Evolutionary conservation across 2,329 filamentous ascomycete genomes (phyloP).

Genomic region (Neoarthrinium moseri): DNA sequence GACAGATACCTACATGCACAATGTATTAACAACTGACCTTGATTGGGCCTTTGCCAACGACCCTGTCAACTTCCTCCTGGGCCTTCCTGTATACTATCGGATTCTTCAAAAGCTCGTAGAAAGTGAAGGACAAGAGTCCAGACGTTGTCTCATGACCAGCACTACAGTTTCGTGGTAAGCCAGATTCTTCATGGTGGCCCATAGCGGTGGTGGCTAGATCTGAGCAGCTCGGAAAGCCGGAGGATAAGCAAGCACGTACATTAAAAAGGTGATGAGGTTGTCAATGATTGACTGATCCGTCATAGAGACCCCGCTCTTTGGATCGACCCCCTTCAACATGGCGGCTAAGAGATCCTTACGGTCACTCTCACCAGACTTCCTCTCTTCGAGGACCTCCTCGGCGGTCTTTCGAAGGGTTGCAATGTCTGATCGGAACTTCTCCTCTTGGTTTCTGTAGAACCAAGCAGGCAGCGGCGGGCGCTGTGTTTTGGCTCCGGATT

Average conservation of each 20-base stretch:
- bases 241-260: slow-evolving; percentile 45
- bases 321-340: slow-evolving; percentile 50
- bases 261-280: slow-evolving; percentile 54
- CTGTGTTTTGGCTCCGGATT: slow-evolving; percentile 37
- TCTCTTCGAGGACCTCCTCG: slow-evolving; percentile 42
- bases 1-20: no score
- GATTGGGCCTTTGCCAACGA: slow-evolving; percentile 59
- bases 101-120: slow-evolving; percentile 65
- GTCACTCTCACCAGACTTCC: slow-evolving; percentile 39
- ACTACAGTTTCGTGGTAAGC: slow-evolving; percentile 41
- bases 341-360: slow-evolving; percentile 52
- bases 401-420: slow-evolving; percentile 39
- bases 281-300: slow-evolving; percentile 44
- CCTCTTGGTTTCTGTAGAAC: slow-evolving; percentile 19
- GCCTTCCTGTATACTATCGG: slow-evolving; percentile 59
- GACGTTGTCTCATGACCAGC: slow-evolving; percentile 72
- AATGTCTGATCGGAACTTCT: slow-evolving; percentile 34
- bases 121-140: slow-evolving; percentile 62
- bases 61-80: slow-evolving; percentile 65
- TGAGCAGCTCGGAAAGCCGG: no score
- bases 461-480: slow-evolving; percentile 14
- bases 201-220: background rate
- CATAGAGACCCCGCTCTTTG: slow-evolving; percentile 47
- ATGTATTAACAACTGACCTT: slow-evolving; percentile 23
- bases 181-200: background rate